phyloP scores from a whole-genome alignment of 225 moss, liverwort and hornwort species.

The Rhytidiadelphus loreus region DNA sequence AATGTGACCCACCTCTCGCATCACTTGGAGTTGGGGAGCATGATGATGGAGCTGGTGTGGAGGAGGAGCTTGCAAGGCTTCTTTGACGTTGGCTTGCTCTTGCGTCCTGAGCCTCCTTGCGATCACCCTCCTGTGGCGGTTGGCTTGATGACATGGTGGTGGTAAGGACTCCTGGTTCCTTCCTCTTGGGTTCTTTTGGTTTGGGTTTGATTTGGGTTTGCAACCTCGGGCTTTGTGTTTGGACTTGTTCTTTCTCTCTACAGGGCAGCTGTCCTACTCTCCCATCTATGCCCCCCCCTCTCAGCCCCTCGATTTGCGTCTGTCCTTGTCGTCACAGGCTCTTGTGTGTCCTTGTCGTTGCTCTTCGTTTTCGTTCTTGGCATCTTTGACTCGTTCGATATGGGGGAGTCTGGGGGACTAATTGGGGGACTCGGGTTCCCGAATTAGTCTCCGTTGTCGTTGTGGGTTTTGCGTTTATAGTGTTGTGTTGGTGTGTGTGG shows the following conservation, averaged over 20 bases:
- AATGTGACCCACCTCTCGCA: neutral
- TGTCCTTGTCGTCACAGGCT: neutral
- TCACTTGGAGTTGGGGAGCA: neutral
- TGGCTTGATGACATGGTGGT: neutral
- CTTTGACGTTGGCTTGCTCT: neutral
- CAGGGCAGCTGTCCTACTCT: neutral
- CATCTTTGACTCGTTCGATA: constrained; percentile 9
- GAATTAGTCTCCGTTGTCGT: neutral
- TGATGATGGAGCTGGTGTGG: neutral
- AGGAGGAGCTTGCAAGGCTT: neutral
- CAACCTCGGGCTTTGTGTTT: constrained; percentile 20
- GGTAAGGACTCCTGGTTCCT: neutral
- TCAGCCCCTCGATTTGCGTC: neutral
- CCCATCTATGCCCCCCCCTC: neutral
- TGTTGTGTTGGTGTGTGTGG: neutral
- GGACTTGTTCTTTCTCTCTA: constrained; percentile 23
- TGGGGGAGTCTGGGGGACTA: neutral
- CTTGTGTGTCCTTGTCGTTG: neutral
- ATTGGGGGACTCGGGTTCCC: neutral
- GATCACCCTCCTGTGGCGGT: neutral
- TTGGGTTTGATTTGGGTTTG: neutral
- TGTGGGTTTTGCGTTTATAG: neutral
- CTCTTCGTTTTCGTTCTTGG: neutral
- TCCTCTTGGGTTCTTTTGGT: neutral
- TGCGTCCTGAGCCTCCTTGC: neutral